phyloP scores from a whole-genome alignment of 768 basidiomycete genomes.

The Xanthoconium purpureum region DNA sequence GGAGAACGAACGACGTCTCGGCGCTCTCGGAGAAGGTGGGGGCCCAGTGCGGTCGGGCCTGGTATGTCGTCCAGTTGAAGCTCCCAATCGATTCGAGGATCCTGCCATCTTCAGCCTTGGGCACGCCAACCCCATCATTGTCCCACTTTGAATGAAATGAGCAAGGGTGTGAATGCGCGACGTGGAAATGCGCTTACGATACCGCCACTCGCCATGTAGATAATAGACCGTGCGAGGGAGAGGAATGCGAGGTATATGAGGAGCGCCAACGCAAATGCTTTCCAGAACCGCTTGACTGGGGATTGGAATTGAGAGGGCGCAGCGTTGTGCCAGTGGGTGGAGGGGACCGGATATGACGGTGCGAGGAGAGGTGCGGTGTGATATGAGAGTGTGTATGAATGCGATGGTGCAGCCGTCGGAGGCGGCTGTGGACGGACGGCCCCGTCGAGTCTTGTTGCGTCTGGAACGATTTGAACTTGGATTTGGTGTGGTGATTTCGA shows the following conservation, averaged over 20 bases:
- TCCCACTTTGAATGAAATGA: neutral
- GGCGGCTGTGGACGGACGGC: constrained; percentile 1
- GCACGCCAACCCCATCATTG: neutral
- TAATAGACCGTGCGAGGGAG: neutral
- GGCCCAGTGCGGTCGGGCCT: constrained; percentile 15
- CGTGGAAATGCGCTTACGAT: neutral
- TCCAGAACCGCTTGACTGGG: constrained; percentile 10
- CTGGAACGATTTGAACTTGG: neutral
- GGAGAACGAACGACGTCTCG: constrained; percentile 29
- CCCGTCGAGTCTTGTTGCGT: neutral
- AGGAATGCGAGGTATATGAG: constrained; percentile 11
- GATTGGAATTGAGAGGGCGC: neutral
- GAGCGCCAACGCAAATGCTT: constrained; percentile 9
- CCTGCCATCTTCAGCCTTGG: constrained; percentile 13
- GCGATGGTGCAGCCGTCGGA: neutral
- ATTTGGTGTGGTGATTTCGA: neutral
- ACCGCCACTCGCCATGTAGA: constrained; percentile 1
- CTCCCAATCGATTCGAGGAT: constrained; percentile 11
- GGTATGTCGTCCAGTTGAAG: constrained; percentile 17
- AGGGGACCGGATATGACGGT: constrained; percentile 9
- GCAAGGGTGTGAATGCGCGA: neutral
- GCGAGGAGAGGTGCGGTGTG: constrained; percentile 6
- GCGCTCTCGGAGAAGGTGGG: constrained; percentile 13
- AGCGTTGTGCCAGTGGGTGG: neutral
- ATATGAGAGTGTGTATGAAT: constrained; percentile 5